Conservation (phyloP, 495 filamentous ascomycete genomes). For the Haplographium delicatum region DNA sequence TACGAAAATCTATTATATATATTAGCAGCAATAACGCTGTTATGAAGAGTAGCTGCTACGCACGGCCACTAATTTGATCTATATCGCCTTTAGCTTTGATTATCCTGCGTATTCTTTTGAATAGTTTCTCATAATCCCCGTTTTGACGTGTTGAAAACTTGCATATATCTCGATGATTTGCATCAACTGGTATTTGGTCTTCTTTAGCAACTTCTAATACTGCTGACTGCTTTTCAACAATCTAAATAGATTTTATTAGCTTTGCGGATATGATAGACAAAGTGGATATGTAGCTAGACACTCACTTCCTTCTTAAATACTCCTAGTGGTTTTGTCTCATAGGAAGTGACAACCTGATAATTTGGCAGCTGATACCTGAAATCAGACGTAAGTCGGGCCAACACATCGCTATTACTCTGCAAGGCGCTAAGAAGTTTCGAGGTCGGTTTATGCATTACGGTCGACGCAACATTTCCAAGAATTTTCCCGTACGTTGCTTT, state of each 20-base stretch:
- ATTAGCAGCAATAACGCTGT: neutral
- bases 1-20: neutral
- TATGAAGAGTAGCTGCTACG: neutral
- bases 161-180: constrained; percentile 2
- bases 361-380: constrained; percentile 3
- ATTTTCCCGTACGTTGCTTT: constrained; percentile 11
- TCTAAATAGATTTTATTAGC: neutral
- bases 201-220: constrained; percentile 1
- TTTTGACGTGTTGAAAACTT: neutral
- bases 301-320: constrained; percentile 1
- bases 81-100: neutral
- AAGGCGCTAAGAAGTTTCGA: constrained; percentile 2
- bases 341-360: neutral
- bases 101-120: constrained; percentile 2
- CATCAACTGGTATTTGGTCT: constrained; percentile 4
- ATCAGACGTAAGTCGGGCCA: constrained; percentile 1
- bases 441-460: neutral
- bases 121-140: constrained; percentile 4
- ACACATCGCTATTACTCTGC: constrained; percentile 1
- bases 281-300: neutral
- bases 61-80: neutral
- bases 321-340: constrained; percentile 2
- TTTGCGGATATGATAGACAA: neutral
- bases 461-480: constrained; percentile 8
- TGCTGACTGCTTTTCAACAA: constrained; percentile 3